Evolutionary conservation across 495 filamentous ascomycete species (phyloP).

Genomic region (Apodospora peruviana): DNA sequence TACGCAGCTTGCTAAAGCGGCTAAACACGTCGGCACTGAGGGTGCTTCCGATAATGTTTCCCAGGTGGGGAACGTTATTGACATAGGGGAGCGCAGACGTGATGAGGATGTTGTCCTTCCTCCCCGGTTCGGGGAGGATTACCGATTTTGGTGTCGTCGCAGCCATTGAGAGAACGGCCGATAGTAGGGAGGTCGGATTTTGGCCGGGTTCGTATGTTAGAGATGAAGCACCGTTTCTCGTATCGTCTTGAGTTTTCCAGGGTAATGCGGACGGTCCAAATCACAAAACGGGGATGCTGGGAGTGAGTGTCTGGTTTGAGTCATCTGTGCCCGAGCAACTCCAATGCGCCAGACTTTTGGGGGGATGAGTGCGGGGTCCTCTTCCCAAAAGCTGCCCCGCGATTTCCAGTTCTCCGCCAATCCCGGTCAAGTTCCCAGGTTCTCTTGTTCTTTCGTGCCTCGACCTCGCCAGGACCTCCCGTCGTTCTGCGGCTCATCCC

Average conservation of each 20-base stretch:
- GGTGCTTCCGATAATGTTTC: constrained; percentile 89
- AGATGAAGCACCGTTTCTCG: no score
- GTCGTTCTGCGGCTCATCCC: no score
- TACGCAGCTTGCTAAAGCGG: constrained; percentile 34
- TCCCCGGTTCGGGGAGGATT: constrained; percentile 40
- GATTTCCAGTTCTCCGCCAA: no score
- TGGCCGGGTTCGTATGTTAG: not conserved
- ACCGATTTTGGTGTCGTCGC: constrained; percentile 2
- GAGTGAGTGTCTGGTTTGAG: constrained; percentile 4
- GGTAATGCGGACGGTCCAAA: no score
- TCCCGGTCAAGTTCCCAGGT: no score
- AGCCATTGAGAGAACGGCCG: constrained; percentile 6
- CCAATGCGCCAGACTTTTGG: not conserved
- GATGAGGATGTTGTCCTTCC: constrained; percentile 48
- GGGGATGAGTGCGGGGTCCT: constrained; percentile 6
- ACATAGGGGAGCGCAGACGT: constrained; percentile 78
- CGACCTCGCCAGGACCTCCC: no score
- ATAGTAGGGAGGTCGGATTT: not conserved
- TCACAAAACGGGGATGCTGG: no score
- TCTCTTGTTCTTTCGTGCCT: no score
- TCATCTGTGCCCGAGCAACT: constrained; percentile 4
- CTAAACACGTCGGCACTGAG: constrained; percentile 69
- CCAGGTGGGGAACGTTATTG: constrained; percentile 93
- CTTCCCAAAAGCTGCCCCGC: not conserved
- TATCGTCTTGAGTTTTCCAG: no score